Base-by-base conservation (phyloP, 2,329 filamentous ascomycete genomes). In the Trichophyton simii region DNA sequence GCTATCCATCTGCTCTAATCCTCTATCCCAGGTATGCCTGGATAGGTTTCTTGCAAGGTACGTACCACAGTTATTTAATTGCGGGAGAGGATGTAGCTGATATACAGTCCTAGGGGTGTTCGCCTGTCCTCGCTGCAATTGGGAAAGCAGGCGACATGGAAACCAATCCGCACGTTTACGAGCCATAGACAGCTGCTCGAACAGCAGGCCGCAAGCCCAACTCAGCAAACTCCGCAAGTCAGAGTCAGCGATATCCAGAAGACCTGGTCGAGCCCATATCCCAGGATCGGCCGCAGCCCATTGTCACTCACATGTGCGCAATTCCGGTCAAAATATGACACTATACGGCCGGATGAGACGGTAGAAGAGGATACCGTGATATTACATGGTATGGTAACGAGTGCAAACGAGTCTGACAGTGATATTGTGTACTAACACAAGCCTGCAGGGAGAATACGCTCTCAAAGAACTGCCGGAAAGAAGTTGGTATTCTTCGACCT, bases 401-500 rank as follows among this genome's bases (percentile, higher is more conserved):
- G 22, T 9, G 1, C 31, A 38, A 38, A 38, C 7, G 15, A n/a
- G 2, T 59, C 44, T 22, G 8, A 13, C 3, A 4, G 28, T 18
- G 8, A n/a, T 36, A 15, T 41, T 20, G 62, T 50, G 67, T 61
- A 50, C 57, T 70, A 69, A 73, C 71, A 71, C 75, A 76, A 79
- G 73, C 70, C 68, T 70, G 71, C 77, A 86, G 89, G 91, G 73
- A 89, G 90, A 71, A 80, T 96, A 65, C 80, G 81, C 68, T 85
- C 85, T 55, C 82, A 88, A 70, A 87, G 89, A 64, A 79, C 83
- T 57, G 82, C 84, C 60, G 86, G 91, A 66, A 86, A 83, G 67
- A 89, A 88, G 74, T 84, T 99, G 67, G 79, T 90, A 65, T 99
- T 99, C 73, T 73, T 96, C 66, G 88, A 94, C 74, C 77, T 97